Evolutionary conservation across 2,329 filamentous ascomycete genomes (phyloP).

Genomic region (Ascosphaera apis): DNA sequence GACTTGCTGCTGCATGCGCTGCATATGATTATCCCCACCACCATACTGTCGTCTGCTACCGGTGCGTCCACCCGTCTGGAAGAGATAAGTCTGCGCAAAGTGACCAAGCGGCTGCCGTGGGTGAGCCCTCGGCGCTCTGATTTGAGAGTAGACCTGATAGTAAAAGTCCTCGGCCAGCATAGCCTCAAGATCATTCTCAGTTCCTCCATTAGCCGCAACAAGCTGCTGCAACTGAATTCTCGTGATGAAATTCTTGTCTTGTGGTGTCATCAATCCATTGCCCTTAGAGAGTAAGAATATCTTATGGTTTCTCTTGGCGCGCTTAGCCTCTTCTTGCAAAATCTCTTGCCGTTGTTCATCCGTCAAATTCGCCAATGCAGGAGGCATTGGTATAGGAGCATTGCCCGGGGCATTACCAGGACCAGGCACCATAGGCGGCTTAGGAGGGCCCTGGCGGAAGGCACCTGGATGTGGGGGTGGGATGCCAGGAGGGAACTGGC

Average conservation of each 20-base stretch:
- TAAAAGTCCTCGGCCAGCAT: conserved; percentile 87
- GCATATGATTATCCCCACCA: conserved; percentile 87
- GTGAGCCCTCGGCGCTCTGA: conserved; percentile 71
- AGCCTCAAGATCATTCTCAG: conserved; percentile 57
- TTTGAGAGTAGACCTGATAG: conserved; percentile 91
- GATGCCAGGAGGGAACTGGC: conserved; percentile 5
- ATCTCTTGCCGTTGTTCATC: conserved; percentile 69
- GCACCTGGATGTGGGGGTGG: conserved; percentile 4
- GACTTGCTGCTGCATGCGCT: conserved; percentile 98
- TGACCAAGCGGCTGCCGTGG: conserved; percentile 84
- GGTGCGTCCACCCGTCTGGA: conserved; percentile 73
- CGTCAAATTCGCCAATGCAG: conserved; percentile 52
- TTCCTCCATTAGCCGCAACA: conserved; percentile 69
- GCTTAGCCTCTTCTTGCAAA: conserved; percentile 74
- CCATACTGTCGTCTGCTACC: conserved; percentile 53
- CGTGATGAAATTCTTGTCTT: conserved; percentile 98
- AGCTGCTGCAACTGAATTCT: conserved; percentile 93
- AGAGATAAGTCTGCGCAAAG: conserved; percentile 93
- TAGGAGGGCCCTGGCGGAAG: conserved; percentile 3
- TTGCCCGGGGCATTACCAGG: conserved; percentile 23
- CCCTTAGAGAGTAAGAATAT: conserved; percentile 82
- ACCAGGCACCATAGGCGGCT: conserved; percentile 8
- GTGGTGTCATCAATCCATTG: conserved; percentile 94
- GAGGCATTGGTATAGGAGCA: conserved; percentile 40
- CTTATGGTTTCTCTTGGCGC: conserved; percentile 95